Percentiles rank a stretch among this genome's conserved stretches.
Evolutionary conservation across 495 filamentous ascomycete genomes (phyloP).

Genomic region (Hamigera avellanea): DNA sequence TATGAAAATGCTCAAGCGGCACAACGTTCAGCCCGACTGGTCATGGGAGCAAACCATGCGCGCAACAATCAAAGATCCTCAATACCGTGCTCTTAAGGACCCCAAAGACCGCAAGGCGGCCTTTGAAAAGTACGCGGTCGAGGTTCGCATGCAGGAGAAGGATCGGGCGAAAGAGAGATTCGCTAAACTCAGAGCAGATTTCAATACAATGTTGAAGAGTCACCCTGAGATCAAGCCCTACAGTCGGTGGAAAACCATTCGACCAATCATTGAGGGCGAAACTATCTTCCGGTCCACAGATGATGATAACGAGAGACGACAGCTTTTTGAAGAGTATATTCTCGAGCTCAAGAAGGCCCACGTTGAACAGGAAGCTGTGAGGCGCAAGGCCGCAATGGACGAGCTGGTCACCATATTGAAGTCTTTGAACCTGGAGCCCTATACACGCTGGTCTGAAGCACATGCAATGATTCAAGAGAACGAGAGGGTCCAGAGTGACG

Average conservation of each 20-base stretch:
- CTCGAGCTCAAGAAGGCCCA: constrained; percentile 69
- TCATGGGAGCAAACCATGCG: constrained; percentile 86
- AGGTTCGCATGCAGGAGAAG: constrained; percentile 87
- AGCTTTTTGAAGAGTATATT: constrained; percentile 92
- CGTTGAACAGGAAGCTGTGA: constrained; percentile 56
- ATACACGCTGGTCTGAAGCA: constrained; percentile 90
- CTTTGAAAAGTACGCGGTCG: constrained; percentile 90
- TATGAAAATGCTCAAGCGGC: constrained; percentile 76
- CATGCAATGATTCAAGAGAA: constrained; percentile 70
- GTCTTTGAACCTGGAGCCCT: constrained; percentile 78
- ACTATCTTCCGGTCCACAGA: constrained; percentile 87
- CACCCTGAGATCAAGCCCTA: constrained; percentile 98
- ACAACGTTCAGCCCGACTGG: constrained; percentile 81
- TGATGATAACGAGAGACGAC: constrained; percentile 78
- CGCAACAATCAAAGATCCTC: constrained; percentile 80
- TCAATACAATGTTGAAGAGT: constrained; percentile 88
- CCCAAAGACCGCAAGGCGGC: constrained; percentile 84
- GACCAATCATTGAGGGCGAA: constrained; percentile 90
- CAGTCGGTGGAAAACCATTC: constrained; percentile 93
- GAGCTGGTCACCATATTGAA: constrained; percentile 72
- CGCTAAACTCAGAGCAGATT: constrained; percentile 86
- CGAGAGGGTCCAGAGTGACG: constrained; percentile 68
- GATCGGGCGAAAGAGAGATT: constrained; percentile 90
- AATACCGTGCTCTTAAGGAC: constrained; percentile 89
- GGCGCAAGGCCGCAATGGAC: constrained; percentile 73